Percentiles rank a stretch among this genome's conserved stretches.
Conservation (phyloP, 106 monocot genomes). For the Platanthera guangdongensis region DNA sequence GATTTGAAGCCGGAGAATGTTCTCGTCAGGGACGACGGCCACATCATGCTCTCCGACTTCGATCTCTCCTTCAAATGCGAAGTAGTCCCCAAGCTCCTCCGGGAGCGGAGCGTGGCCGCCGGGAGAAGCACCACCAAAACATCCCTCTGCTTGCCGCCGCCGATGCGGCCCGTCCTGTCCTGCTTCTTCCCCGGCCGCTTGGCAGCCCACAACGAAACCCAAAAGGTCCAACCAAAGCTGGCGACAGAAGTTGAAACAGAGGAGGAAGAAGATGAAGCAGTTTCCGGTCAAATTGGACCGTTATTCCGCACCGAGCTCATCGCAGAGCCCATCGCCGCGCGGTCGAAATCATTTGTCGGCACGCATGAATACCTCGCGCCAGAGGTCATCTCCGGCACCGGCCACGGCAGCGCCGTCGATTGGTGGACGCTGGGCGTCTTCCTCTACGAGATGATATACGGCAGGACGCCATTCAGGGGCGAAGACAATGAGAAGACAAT, state of each 20-base stretch:
- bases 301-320: slow-evolving; percentile 47
- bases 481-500: slow-evolving; percentile 81
- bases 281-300: background rate
- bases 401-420: slow-evolving; percentile 81
- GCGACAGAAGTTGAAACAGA: background rate
- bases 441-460: slow-evolving; percentile 80
- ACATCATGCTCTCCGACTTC: slow-evolving; percentile 98
- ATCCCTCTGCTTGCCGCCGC: slow-evolving; percentile 41
- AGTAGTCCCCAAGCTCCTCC: slow-evolving; percentile 66
- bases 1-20: slow-evolving; percentile 97
- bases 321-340: slow-evolving; percentile 60
- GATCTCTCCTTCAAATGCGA: slow-evolving; percentile 87
- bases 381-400: slow-evolving; percentile 84
- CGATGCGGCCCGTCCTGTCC: slow-evolving; percentile 74
- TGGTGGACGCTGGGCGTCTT: slow-evolving; percentile 97
- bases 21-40: slow-evolving; percentile 79
- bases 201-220: slow-evolving; percentile 12
- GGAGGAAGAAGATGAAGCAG: background rate
- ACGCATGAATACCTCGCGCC: slow-evolving; percentile 95
- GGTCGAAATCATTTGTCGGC: slow-evolving; percentile 86
- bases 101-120: background rate
- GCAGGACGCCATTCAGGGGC: slow-evolving; percentile 84
- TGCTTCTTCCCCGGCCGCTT: slow-evolving; percentile 46
- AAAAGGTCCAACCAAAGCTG: background rate
- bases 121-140: background rate